phyloP scores from a whole-genome alignment of 345 rosid species.

The Ceriops decandra region DNA sequence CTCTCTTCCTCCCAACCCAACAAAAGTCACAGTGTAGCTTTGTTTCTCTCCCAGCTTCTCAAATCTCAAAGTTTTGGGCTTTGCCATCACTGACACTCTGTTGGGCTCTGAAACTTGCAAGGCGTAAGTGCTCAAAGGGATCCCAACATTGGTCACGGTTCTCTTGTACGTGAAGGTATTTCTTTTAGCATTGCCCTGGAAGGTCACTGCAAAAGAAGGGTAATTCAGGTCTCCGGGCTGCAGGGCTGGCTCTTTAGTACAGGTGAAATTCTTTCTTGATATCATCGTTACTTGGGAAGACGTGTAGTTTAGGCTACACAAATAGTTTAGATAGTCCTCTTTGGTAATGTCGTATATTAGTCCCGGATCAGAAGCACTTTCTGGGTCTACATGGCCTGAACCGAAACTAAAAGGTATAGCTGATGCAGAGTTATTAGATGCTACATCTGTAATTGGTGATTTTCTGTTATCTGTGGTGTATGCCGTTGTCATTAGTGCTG shows the following conservation, averaged over 20 bases:
- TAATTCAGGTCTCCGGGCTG: slow-evolving; percentile 50
- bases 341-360: slow-evolving; percentile 42
- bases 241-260: slow-evolving; percentile 18
- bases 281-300: slow-evolving; percentile 32
- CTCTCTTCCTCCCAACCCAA: slow-evolving; percentile 4
- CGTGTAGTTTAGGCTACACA: slow-evolving; percentile 49
- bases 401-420: slow-evolving; percentile 49
- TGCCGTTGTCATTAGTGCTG: slow-evolving; percentile 85
- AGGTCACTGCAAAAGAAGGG: slow-evolving; percentile 53
- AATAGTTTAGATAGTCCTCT: slow-evolving; percentile 35
- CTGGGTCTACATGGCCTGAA: slow-evolving; percentile 59
- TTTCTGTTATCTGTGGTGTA: slow-evolving; percentile 45
- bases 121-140: slow-evolving; percentile 16
- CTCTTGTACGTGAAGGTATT: slow-evolving; percentile 26
- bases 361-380: slow-evolving; percentile 52
- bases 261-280: slow-evolving; percentile 22
- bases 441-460: slow-evolving; percentile 30
- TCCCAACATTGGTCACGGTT: slow-evolving; percentile 50
- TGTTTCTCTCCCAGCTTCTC: slow-evolving; percentile 38
- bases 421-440: background rate
- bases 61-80: slow-evolving; percentile 39
- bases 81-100: slow-evolving; percentile 33
- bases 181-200: slow-evolving; percentile 15
- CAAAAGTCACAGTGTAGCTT: slow-evolving; percentile 54
- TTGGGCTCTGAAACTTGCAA: slow-evolving; percentile 38